Evolutionary conservation across 257 asterid genomes (phyloP).

Genomic region (Coffea eugenioides): DNA sequence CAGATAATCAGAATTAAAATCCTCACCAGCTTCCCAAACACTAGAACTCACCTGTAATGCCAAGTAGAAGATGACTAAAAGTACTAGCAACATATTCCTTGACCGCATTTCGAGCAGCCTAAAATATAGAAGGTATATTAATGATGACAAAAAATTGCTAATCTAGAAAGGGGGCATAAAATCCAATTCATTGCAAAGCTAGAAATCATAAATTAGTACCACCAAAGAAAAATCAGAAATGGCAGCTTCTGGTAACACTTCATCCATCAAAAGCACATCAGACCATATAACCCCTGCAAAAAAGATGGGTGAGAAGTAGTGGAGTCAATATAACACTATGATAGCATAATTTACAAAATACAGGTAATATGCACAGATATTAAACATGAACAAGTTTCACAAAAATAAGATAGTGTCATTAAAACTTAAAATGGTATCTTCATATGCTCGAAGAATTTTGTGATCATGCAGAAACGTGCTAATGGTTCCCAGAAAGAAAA

Average conservation of each 20-base stretch:
- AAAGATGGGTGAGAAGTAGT: neutral
- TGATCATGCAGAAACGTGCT: neutral
- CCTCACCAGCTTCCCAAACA: conserved; percentile 3
- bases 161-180: neutral
- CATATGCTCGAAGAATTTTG: neutral
- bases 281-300: conserved; percentile 75
- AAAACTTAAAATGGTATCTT: neutral
- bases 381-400: neutral
- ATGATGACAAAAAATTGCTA: conserved; percentile 14
- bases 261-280: conserved; percentile 82
- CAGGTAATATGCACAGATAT: neutral
- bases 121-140: conserved; percentile 21
- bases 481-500: neutral
- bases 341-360: neutral
- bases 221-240: conserved; percentile 57
- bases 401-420: neutral
- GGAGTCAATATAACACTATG: neutral
- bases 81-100: conserved; percentile 62
- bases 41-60: conserved; percentile 69
- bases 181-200: neutral
- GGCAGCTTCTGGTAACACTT: conserved; percentile 88
- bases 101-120: conserved; percentile 75
- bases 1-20: neutral
- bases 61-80: conserved; percentile 57
- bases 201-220: conserved; percentile 40